Conservation (phyloP, 2,329 filamentous ascomycete species). For the Ceratocystis diversiconidia region DNA sequence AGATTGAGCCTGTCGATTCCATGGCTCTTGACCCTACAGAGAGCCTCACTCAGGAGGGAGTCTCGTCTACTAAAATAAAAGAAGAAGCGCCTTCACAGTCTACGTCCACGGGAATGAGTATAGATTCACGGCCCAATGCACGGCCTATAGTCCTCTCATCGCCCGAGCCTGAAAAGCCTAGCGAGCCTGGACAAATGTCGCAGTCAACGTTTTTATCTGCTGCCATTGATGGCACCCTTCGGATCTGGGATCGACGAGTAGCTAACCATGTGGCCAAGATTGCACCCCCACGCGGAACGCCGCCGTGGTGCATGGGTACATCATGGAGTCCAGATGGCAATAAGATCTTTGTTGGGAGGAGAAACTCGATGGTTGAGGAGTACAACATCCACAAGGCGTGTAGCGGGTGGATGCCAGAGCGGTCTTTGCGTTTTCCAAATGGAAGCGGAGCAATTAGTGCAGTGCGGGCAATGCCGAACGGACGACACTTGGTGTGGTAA, state of each 20-base stretch:
- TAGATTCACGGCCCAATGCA: conserved; percentile 3
- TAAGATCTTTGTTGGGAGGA: conserved; percentile 78
- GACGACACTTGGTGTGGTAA: conserved; percentile 70
- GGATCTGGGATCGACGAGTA: conserved; percentile 83
- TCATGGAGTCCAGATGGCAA: conserved; percentile 96
- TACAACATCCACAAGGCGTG: conserved; percentile 67
- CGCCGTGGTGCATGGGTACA: conserved; percentile 94
- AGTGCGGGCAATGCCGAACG: conserved; percentile 81
- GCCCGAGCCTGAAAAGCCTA: conserved; percentile 27
- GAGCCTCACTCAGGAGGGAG: background rate
- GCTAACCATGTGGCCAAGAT: conserved; percentile 68
- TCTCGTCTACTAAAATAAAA: conserved; percentile 16
- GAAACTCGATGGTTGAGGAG: conserved; percentile 90
- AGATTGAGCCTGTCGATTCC: background rate
- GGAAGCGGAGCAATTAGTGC: conserved; percentile 85
- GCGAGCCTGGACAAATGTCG: conserved; percentile 45
- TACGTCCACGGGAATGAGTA: conserved; percentile 1
- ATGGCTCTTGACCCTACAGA: conserved; percentile 5
- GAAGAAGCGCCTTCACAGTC: conserved; percentile 1
- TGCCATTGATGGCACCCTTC: conserved; percentile 71
- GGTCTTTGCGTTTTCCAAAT: conserved; percentile 73
- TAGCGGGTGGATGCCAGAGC: conserved; percentile 54
- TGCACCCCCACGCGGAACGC: conserved; percentile 55
- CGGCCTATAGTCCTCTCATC: conserved; percentile 13
- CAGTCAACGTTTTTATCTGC: conserved; percentile 78